These are phyloP conservation scores for Lagenidium giganteum DNA, from an alignment of 352 stramenopile species.

Conservation along the genomic window DNA sequence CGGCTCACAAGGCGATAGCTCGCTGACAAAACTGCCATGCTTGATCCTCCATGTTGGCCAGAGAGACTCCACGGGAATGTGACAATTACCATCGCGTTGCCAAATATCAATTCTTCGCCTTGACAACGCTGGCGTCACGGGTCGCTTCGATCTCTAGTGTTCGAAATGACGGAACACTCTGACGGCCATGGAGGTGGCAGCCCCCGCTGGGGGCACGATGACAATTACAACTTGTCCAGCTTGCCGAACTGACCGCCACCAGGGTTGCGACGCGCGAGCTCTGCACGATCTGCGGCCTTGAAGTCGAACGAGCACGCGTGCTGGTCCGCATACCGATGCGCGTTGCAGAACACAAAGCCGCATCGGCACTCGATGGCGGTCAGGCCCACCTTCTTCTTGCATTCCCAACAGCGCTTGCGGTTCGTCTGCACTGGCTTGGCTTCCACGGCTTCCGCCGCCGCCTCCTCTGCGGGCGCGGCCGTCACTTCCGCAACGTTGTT, in stretches of 20 bases:
- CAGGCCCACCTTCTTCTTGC: conserved; percentile 89
- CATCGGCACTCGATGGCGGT: conserved; percentile 88
- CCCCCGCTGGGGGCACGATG: too few species aligned
- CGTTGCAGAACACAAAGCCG: conserved; percentile 83
- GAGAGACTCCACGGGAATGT: too few species aligned
- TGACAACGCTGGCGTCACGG: too few species aligned
- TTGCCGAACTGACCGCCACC: conserved; percentile 83
- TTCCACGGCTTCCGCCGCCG: conserved; percentile 17
- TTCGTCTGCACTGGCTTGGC: conserved; percentile 82
- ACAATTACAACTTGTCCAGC: conserved; percentile 82
- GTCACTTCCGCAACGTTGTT: conserved; percentile 11
- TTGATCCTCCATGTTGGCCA: too few species aligned
- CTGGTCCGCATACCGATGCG: conserved; percentile 84
- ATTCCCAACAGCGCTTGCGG: conserved; percentile 88
- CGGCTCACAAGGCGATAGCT: too few species aligned
- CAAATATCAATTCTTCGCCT: too few species aligned
- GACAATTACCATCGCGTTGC: too few species aligned
- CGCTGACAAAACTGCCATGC: too few species aligned
- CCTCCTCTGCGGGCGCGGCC: background rate
- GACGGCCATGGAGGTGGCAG: too few species aligned
- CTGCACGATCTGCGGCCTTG: conserved; percentile 66
- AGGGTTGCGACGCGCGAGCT: conserved; percentile 75
- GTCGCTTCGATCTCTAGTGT: too few species aligned
- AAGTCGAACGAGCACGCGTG: conserved; percentile 86
- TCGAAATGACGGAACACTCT: too few species aligned